These are phyloP conservation scores for Annona cherimola DNA, from an alignment of 164 flowering plant species.

Conservation along the genomic window DNA sequence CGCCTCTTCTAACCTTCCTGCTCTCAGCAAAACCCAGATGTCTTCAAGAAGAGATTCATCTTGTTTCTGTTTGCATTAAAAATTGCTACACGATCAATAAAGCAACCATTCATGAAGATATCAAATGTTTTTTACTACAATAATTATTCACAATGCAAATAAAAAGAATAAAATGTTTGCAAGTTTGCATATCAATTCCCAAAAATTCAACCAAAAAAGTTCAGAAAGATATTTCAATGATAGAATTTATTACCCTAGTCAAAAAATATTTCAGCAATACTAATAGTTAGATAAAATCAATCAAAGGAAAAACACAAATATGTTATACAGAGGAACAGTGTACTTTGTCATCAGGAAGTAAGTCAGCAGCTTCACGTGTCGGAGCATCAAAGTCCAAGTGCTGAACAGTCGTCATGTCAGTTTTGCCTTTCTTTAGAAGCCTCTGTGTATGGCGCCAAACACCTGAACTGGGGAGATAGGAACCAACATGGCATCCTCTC, in stretches of 20 bases:
- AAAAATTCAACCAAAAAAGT: too few species aligned
- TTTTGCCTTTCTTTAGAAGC: slow-evolving; percentile 55
- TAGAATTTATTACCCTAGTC: neutral
- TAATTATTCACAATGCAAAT: neutral
- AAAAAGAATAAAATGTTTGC: neutral
- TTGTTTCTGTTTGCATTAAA: slow-evolving; percentile 57
- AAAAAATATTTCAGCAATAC: neutral
- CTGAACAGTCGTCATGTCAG: slow-evolving; percentile 48
- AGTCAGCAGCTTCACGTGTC: slow-evolving; percentile 81
- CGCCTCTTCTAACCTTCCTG: slow-evolving; percentile 93
- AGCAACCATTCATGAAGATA: neutral
- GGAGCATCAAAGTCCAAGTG: slow-evolving; percentile 99
- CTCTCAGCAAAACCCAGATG: slow-evolving; percentile 81
- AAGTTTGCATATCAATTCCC: neutral
- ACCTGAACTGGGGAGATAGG: slow-evolving; percentile 82
- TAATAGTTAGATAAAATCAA: neutral
- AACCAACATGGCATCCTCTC: slow-evolving; percentile 86
- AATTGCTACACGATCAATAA: neutral
- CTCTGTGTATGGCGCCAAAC: slow-evolving; percentile 94
- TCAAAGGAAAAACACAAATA: neutral
- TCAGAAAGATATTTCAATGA: neutral
- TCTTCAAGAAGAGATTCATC: slow-evolving; percentile 96
- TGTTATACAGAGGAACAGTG: neutral
- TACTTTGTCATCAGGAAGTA: slow-evolving; percentile 87
- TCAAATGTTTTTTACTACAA: neutral